Conservation (phyloP, 225 moss, liverwort and hornwort genomes). For the Neckera pumila region DNA sequence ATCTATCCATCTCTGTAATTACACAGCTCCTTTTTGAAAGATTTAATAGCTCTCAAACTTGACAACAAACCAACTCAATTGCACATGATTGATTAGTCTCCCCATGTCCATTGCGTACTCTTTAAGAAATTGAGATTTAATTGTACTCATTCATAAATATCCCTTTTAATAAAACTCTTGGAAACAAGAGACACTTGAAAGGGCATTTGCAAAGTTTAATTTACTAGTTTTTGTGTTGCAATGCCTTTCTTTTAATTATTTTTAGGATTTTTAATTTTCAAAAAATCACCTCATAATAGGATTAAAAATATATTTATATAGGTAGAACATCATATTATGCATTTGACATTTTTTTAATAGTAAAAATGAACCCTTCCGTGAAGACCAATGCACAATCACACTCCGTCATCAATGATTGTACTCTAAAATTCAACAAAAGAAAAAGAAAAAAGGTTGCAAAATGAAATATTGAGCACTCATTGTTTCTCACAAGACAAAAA, state of each 20-base stretch:
- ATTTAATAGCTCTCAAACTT: not conserved
- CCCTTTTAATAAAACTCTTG: not conserved
- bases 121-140: not conserved
- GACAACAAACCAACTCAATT: not conserved
- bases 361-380: too few relatives aligned
- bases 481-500: too few relatives aligned
- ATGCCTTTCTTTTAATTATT: not conserved
- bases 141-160: not conserved
- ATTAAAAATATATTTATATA: too few relatives aligned
- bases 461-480: too few relatives aligned
- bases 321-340: too few relatives aligned
- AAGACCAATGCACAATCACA: too few relatives aligned
- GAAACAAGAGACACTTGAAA: not conserved
- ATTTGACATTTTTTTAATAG: too few relatives aligned
- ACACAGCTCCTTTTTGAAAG: not conserved
- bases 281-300: too few relatives aligned
- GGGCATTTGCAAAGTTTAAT: not conserved
- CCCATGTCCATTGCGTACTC: rapidly evolving
- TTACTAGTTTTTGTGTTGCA: too few relatives aligned
- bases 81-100: not conserved
- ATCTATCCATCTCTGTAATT: not conserved
- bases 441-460: too few relatives aligned
- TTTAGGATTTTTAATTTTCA: not conserved
- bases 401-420: too few relatives aligned
- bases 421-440: too few relatives aligned